phyloP scores from a whole-genome alignment of 306 rosid species.

The Trifolium repens region DNA sequence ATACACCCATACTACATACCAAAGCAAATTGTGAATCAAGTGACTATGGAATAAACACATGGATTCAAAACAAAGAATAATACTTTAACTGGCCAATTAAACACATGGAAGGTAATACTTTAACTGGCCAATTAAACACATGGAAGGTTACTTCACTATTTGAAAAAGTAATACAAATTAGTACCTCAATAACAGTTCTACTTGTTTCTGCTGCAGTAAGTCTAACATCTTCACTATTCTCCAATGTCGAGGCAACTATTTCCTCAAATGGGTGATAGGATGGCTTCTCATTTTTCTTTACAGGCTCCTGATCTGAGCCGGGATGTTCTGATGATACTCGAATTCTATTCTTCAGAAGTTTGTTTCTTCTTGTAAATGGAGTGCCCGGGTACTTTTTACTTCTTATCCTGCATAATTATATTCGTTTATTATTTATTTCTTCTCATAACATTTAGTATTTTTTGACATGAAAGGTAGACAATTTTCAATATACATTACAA shows the following conservation, averaged over 20 bases:
- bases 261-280: slow-evolving; percentile 96
- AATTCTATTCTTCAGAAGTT: slow-evolving; percentile 58
- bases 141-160: slow-evolving; percentile 11
- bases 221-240: slow-evolving; percentile 59
- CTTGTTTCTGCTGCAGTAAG: slow-evolving; percentile 82
- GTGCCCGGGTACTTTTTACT: slow-evolving; percentile 48
- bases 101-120: no score
- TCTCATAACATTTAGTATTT: not conserved
- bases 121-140: no score
- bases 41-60: not conserved
- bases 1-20: not conserved
- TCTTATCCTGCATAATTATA: slow-evolving; percentile 58
- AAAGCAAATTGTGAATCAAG: not conserved
- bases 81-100: no score
- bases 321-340: slow-evolving; percentile 66
- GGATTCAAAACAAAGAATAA: no score
- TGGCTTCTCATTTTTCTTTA: slow-evolving; percentile 62
- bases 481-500: slow-evolving; percentile 3
- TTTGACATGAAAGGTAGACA: slow-evolving; percentile 30
- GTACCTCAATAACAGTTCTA: slow-evolving; percentile 92
- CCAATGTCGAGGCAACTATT: slow-evolving; percentile 53
- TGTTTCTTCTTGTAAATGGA: slow-evolving; percentile 54
- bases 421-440: slow-evolving; percentile 23
- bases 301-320: slow-evolving; percentile 76
- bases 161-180: slow-evolving; percentile 33